phyloP scores from a whole-genome alignment of 2,329 filamentous ascomycete genomes.

The Talaromyces sp. region DNA sequence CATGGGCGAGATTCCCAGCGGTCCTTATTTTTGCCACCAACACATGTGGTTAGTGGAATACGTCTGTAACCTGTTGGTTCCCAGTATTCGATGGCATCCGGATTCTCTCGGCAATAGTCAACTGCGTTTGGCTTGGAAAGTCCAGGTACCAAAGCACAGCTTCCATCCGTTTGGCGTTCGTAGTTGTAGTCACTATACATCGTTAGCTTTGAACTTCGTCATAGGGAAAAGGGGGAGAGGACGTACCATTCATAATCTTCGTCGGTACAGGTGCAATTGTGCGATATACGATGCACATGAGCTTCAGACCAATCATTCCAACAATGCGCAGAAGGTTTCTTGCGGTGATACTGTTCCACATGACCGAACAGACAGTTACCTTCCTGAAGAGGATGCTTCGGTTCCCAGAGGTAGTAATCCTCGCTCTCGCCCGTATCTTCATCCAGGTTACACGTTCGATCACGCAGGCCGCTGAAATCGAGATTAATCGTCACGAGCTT shows the following conservation, averaged over 20 bases:
- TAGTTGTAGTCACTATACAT: conserved; percentile 82
- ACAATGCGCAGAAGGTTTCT: conserved; percentile 72
- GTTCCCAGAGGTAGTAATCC: conserved; percentile 82
- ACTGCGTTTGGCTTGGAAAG: conserved; percentile 59
- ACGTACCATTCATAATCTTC: conserved; percentile 88
- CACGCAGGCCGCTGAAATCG: conserved; percentile 78
- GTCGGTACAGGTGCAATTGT: conserved; percentile 77
- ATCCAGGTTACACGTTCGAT: conserved; percentile 63
- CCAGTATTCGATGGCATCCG: conserved; percentile 70
- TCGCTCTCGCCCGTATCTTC: conserved; percentile 55
- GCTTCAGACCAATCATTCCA: conserved; percentile 72
- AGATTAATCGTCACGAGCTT: conserved; percentile 71
- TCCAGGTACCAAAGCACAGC: conserved; percentile 72
- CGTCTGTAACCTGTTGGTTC: conserved; percentile 82
- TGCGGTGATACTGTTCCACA: conserved; percentile 81
- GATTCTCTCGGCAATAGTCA: conserved; percentile 56
- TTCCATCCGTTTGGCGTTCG: conserved; percentile 69
- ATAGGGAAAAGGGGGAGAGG: not conserved
- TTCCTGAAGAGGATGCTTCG: conserved; percentile 71
- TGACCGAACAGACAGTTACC: conserved; percentile 91
- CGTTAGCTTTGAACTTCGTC: not conserved
- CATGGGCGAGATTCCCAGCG: conserved; percentile 62
- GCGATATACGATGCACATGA: conserved; percentile 62
- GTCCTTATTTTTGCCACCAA: conserved; percentile 69
- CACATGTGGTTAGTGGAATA: conserved; percentile 83